Evolutionary conservation across 331 rosid genomes (phyloP).

Genomic region (Quercus lobata): DNA sequence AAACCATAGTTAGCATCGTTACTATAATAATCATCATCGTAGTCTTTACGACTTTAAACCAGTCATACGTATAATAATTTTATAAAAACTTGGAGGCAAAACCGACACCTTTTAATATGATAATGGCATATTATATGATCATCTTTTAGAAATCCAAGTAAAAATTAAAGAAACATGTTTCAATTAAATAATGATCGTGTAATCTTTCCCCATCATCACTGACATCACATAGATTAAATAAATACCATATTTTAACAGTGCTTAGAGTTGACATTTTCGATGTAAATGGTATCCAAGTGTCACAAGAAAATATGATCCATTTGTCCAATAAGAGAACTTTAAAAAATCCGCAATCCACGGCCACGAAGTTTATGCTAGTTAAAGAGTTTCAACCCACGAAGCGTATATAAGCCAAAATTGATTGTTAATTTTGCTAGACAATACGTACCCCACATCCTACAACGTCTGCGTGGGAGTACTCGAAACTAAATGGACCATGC

Average conservation of each 20-base stretch:
- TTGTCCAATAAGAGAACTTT: slow-evolving; percentile 1
- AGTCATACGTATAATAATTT: slow-evolving; percentile 2
- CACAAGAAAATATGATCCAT: background rate
- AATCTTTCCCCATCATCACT: slow-evolving; percentile 18
- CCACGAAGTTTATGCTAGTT: slow-evolving; percentile 10
- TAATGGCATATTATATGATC: background rate
- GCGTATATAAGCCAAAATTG: background rate
- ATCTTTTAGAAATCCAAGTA: slow-evolving; percentile 21
- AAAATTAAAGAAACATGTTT: slow-evolving; percentile 1
- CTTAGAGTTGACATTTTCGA: slow-evolving; percentile 36
- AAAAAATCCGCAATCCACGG: background rate
- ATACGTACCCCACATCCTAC: background rate
- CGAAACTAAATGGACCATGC: background rate
- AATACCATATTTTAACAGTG: slow-evolving; percentile 15
- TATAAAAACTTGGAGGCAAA: background rate
- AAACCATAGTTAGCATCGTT: slow-evolving; percentile 1
- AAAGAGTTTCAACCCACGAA: background rate
- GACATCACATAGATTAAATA: slow-evolving; percentile 17
- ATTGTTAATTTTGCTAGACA: background rate
- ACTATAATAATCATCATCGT: background rate
- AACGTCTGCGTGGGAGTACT: background rate
- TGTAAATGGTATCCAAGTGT: slow-evolving; percentile 27
- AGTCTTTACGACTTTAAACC: background rate
- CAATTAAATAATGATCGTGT: slow-evolving; percentile 17
- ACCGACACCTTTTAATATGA: slow-evolving; percentile 8